Evolutionary conservation across 129 eudicot species (phyloP).

Genomic region (Glebionis coronaria): DNA sequence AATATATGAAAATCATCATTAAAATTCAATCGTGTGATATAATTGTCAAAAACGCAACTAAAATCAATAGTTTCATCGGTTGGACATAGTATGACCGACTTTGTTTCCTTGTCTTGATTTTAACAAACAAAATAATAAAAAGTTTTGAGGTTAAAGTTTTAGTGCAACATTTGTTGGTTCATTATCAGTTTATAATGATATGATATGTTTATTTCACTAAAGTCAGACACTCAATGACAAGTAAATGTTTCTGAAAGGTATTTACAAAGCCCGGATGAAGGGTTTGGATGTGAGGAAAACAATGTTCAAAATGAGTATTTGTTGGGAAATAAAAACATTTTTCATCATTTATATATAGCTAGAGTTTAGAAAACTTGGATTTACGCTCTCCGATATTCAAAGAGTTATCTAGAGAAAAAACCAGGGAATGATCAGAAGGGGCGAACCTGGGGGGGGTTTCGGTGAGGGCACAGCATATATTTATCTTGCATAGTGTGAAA

Average conservation of each 20-base stretch:
- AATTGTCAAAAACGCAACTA: neutral
- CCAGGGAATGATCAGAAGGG: too few species aligned
- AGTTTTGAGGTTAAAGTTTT: slow-evolving; percentile 9
- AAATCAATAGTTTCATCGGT: slow-evolving; percentile 1
- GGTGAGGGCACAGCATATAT: too few species aligned
- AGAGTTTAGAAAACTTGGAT: too few species aligned
- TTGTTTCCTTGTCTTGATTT: slow-evolving; percentile 20
- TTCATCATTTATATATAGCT: too few species aligned
- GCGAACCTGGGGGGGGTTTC: too few species aligned
- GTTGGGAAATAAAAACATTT: too few species aligned
- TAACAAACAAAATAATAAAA: neutral
- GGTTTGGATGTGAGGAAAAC: neutral
- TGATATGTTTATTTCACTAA: neutral
- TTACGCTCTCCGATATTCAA: too few species aligned
- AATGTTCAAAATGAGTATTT: neutral
- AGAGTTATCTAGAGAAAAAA: too few species aligned
- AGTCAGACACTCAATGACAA: slow-evolving; percentile 7
- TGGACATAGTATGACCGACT: slow-evolving; percentile 16
- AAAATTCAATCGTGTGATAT: too few species aligned
- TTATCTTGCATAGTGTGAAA: too few species aligned
- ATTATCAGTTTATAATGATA: neutral
- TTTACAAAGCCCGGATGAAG: neutral
- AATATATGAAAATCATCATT: neutral
- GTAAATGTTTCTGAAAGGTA: neutral
- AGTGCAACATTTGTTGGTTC: slow-evolving; percentile 16